phyloP scores from a whole-genome alignment of 768 basidiomycete species.

The Rhizopogon vesiculosus region DNA sequence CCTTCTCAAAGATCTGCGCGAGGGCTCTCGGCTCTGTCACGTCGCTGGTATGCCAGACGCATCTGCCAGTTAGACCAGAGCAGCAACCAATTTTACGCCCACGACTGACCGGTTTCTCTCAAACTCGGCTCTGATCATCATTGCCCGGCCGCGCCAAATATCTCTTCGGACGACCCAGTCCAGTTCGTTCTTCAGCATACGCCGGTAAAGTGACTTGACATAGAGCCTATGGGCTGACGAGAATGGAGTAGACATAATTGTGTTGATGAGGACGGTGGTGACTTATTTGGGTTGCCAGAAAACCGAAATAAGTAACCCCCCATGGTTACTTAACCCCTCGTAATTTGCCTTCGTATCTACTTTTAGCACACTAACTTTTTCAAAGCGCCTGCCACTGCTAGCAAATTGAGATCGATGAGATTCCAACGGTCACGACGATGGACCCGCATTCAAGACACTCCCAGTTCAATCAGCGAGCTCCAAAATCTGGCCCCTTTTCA shows the following conservation, averaged over 20 bases:
- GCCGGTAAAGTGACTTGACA: conserved; percentile 89
- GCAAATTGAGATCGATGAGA: no score
- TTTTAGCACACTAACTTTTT: conserved; percentile 1
- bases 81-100: conserved; percentile 15
- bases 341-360: background rate
- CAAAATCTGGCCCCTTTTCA: conserved; percentile 58
- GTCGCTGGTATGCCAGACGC: conserved; percentile 41
- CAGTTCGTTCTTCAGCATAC: conserved; percentile 79
- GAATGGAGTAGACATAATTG: conserved; percentile 58
- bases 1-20: conserved; percentile 70
- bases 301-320: no score
- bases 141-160: conserved; percentile 79
- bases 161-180: conserved; percentile 89
- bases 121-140: conserved; percentile 88
- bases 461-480: conserved; percentile 70
- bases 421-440: conserved; percentile 35
- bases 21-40: conserved; percentile 83
- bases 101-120: conserved; percentile 76
- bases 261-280: background rate
- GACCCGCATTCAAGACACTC: conserved; percentile 73
- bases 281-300: no score
- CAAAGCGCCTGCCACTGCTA: background rate
- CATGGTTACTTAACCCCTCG: background rate
- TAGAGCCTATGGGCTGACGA: conserved; percentile 73
- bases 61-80: background rate